Evolutionary conservation across 1,139 yeast species (phyloP).

Genomic region (Hyphopichia fennica): DNA sequence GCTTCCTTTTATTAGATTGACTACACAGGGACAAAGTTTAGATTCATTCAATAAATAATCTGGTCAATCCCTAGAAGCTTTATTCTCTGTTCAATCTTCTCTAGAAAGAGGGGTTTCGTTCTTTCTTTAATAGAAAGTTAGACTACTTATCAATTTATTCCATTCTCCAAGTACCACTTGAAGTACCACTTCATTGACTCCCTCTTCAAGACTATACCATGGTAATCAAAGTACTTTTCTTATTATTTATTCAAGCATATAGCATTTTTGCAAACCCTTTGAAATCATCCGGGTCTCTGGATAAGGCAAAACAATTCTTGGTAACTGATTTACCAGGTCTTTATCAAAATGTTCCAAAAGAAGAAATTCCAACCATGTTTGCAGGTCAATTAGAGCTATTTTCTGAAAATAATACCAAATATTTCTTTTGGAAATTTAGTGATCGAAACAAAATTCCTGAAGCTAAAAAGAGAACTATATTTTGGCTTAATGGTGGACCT

Average conservation of each 20-base stretch:
- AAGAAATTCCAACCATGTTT: slow-evolving; percentile 54
- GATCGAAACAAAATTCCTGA: slow-evolving; percentile 35
- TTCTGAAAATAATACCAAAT: slow-evolving; percentile 54
- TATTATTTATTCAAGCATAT: background rate
- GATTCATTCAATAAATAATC: too few relatives aligned
- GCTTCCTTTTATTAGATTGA: too few relatives aligned
- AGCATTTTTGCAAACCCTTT: background rate
- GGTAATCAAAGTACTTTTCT: background rate
- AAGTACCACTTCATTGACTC: too few relatives aligned
- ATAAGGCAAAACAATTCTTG: slow-evolving; percentile 19
- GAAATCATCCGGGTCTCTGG: background rate
- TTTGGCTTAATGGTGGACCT: slow-evolving; percentile 97
- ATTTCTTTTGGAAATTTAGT: slow-evolving; percentile 79
- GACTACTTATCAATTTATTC: too few relatives aligned
- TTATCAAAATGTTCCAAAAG: slow-evolving; percentile 26
- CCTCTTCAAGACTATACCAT: background rate
- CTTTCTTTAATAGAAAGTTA: too few relatives aligned
- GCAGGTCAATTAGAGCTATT: slow-evolving; percentile 69
- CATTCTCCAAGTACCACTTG: too few relatives aligned
- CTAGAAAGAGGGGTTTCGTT: too few relatives aligned
- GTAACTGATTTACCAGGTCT: slow-evolving; percentile 47
- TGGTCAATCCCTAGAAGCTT: too few relatives aligned
- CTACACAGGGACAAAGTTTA: too few relatives aligned
- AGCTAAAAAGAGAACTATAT: slow-evolving; percentile 45
- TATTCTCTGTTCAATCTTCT: too few relatives aligned